These are phyloP conservation scores for Fomitopsis palustris DNA, from an alignment of 1,284 basidiomycete genomes.

Conservation along the genomic window DNA sequence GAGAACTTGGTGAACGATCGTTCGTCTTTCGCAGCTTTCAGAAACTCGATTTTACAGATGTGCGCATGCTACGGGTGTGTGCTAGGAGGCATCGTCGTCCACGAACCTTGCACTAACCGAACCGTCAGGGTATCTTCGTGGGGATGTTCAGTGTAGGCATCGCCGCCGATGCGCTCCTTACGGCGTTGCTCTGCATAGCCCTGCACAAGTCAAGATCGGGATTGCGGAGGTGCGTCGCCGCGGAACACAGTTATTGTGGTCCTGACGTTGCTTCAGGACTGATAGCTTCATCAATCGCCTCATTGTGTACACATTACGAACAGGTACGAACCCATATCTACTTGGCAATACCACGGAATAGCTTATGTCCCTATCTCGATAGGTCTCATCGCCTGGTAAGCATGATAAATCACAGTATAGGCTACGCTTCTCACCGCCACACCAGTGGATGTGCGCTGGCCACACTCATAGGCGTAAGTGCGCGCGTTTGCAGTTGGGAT, in stretches of 20 bases:
- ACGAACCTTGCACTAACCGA: background rate
- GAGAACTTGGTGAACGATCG: background rate
- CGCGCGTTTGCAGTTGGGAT: background rate
- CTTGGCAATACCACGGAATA: background rate
- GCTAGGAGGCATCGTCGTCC: background rate
- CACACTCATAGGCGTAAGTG: background rate
- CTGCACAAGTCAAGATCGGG: constrained; percentile 10
- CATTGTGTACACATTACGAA: constrained; percentile 12
- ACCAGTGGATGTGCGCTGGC: background rate
- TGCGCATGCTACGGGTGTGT: background rate
- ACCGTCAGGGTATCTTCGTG: constrained; percentile 5
- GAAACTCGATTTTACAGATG: no score
- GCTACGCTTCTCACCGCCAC: no score
- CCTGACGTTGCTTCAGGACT: constrained; percentile 4
- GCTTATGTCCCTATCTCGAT: background rate
- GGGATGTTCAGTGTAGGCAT: constrained; percentile 8
- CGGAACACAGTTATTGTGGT: background rate
- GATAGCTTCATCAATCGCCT: constrained; percentile 11
- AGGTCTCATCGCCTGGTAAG: constrained; percentile 12
- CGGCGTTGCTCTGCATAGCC: constrained; percentile 7
- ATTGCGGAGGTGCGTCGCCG: constrained; percentile 9
- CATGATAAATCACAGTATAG: background rate
- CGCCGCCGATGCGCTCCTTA: constrained; percentile 8
- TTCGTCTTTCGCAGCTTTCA: background rate
- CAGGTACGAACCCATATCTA: constrained; percentile 4